Base-by-base conservation (phyloP, 371 early-diverging fungal genomes). In the Sporodiniella umbellata region DNA sequence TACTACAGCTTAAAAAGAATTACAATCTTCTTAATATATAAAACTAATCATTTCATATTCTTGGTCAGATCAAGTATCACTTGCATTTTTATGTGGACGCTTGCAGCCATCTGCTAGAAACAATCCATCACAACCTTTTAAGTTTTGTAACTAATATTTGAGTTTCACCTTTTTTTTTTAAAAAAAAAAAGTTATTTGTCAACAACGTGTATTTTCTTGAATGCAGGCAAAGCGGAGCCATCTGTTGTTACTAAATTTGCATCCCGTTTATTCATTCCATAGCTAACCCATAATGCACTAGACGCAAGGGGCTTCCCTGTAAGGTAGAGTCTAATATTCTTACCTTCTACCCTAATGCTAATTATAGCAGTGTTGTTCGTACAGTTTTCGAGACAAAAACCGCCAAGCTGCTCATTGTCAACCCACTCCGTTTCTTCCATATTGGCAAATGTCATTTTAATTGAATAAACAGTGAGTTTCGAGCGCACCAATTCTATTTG, bases 161-260 rank as follows among this genome's bases (percentile, higher is more conserved):
- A n/a, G n/a, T n/a, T n/a, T n/a, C n/a, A n/a, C n/a, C n/a, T n/a
- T n/a, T n/a, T n/a, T n/a, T n/a, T n/a, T n/a, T n/a, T n/a, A n/a
- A n/a, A n/a, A n/a, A n/a, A n/a, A n/a, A n/a, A n/a, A n/a, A n/a
- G n/a, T n/a, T n/a, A n/a, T n/a, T n/a, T n/a, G n/a, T n/a, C n/a
- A n/a, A n/a, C n/a, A n/a, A n/a, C n/a, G n/a, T n/a, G 31, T 8
- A 31, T 10, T 28, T 22, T 25, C 28, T 30, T 22, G 26, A 52
- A 52, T 7, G 48, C 58, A 35, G 58, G 52, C 17, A 58, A 25
- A 15, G 45, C 46, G 23, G 37, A 33, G 2, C 51, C 51, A 22
- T 40, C 19, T 3, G 8, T 17, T 15, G 28, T 22, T 3, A 51
- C 31, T 15, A 58, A 24, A 30, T 51, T 58, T 4, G 31, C 21